Percentiles rank a stretch among this genome's conserved stretches.
These are phyloP conservation scores for Pleurotus pulmonarius DNA, from an alignment of 768 basidiomycete genomes.

Conservation along the genomic window DNA sequence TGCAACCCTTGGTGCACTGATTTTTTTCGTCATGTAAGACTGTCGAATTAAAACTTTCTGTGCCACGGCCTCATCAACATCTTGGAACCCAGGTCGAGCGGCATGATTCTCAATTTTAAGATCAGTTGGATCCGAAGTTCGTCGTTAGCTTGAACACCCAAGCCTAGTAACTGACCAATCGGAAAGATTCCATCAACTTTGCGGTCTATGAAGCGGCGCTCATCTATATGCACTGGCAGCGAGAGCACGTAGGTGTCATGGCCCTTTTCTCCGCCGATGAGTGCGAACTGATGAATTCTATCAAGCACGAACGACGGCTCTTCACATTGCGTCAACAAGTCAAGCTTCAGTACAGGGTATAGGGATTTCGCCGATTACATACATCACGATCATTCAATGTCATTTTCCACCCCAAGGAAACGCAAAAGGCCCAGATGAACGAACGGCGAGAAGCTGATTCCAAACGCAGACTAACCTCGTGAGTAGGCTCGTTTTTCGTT, in stretches of 20 bases:
- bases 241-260: conserved; percentile 24
- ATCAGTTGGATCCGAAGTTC: conserved; percentile 5
- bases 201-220: conserved; percentile 75
- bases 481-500: conserved; percentile 16
- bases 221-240: conserved; percentile 44
- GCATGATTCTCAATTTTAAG: conserved; percentile 1
- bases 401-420: conserved; percentile 16
- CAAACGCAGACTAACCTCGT: conserved; percentile 59
- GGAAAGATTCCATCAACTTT: conserved; percentile 62
- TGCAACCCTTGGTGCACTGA: conserved; percentile 33
- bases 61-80: too few relatives aligned
- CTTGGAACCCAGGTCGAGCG: background rate
- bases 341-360: conserved; percentile 13
- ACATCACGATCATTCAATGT: background rate
- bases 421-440: conserved; percentile 52
- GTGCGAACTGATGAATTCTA: background rate
- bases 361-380: background rate
- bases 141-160: background rate
- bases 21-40: conserved; percentile 36
- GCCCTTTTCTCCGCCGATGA: conserved; percentile 22
- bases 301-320: conserved; percentile 43
- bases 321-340: conserved; percentile 23
- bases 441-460: conserved; percentile 59
- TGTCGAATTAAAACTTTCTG: too few relatives aligned
- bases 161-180: background rate